Base-by-base conservation (phyloP, 2,329 filamentous ascomycete species). In the Cryphonectria parasitica region DNA sequence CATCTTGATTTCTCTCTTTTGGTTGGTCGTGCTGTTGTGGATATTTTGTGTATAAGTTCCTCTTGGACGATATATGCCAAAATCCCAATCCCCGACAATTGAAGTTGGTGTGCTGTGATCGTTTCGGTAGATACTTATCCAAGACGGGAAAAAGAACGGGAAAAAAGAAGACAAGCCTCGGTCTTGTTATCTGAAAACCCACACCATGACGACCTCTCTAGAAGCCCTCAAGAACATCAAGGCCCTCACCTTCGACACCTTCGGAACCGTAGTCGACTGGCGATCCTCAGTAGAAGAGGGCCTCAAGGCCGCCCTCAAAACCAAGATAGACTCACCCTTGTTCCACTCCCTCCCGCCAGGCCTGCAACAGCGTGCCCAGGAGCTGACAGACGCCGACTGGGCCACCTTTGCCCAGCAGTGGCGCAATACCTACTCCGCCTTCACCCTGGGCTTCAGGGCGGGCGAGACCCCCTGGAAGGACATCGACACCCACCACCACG, bases 191-290 rank as follows among this genome's bases (percentile, higher is more conserved):
- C 19, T 6, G 19, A n/a, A 19, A 6, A 1, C 52, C 49, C 49
- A 17, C 52, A 61, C 39, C 10, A 73, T 73, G 72, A 58, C 71
- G 34, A 39, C n/a, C 36, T 43, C 39, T 19, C 28, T 72, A 76
- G 39, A 28, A 52, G 62, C 68, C 25, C 68, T 72, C 5, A 64
- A 56, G 39, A 36, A 54, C 39, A 75, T 88, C 73, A 88, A 89
- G 74, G 91, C 87, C 10, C 82, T 94, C 45, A 85, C 90, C 68
- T 94, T 93, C 77, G 92, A 94, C 80, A 87, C 94, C 75, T 94
- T 95, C 79, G 92, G 92, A 74, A 96, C 93, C 0, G 89, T 91
- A 73, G 92, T 96, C 62, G 87, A 95, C 82, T 95, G 92, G 92
- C 90, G 92, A 69, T 83, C 83, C 54, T 88, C 89, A 1, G 88